These are phyloP conservation scores for Hermanozyma aechmeae DNA, from an alignment of 805 yeast genomes.

Conservation along the genomic window DNA sequence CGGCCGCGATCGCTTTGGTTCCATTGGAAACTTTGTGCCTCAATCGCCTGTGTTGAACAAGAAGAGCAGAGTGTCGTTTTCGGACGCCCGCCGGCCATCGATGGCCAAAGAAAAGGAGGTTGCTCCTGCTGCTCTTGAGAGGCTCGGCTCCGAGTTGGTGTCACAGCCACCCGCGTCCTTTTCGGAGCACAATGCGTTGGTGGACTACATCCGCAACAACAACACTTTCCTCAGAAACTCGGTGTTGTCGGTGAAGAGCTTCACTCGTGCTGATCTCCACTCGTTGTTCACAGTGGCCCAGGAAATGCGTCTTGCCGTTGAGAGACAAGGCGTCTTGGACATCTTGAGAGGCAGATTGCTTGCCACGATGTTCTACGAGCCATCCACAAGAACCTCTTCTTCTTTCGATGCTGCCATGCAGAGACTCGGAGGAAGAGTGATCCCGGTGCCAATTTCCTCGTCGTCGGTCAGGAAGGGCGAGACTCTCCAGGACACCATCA, in stretches of 20 bases:
- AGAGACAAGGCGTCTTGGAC: constrained; percentile 91
- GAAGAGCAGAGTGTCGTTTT: constrained; percentile 27
- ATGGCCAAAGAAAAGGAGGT: constrained; percentile 22
- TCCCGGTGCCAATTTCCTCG: constrained; percentile 71
- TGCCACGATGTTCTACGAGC: constrained; percentile 96
- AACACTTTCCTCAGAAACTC: constrained; percentile 89
- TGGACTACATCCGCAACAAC: constrained; percentile 65
- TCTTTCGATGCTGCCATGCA: constrained; percentile 99
- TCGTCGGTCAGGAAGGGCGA: constrained; percentile 99
- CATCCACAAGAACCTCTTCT: constrained; percentile 93
- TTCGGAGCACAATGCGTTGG: constrained; percentile 71
- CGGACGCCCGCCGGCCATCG: constrained; percentile 24
- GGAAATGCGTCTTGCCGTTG: constrained; percentile 94
- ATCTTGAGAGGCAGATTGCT: constrained; percentile 82
- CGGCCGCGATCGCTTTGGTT: constrained; percentile 36
- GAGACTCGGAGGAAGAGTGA: constrained; percentile 96
- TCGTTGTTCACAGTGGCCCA: constrained; percentile 93
- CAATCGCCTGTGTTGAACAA: constrained; percentile 30
- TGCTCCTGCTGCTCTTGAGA: constrained; percentile 33
- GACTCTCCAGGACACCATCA: constrained; percentile 91
- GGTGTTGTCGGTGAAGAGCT: constrained; percentile 79
- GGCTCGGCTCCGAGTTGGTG: constrained; percentile 58
- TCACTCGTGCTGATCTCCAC: constrained; percentile 83
- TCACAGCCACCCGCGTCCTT: constrained; percentile 66
- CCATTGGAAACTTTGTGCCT: constrained; percentile 30